phyloP scores from a whole-genome alignment of 805 yeast genomes.

The Teunomyces stri region DNA sequence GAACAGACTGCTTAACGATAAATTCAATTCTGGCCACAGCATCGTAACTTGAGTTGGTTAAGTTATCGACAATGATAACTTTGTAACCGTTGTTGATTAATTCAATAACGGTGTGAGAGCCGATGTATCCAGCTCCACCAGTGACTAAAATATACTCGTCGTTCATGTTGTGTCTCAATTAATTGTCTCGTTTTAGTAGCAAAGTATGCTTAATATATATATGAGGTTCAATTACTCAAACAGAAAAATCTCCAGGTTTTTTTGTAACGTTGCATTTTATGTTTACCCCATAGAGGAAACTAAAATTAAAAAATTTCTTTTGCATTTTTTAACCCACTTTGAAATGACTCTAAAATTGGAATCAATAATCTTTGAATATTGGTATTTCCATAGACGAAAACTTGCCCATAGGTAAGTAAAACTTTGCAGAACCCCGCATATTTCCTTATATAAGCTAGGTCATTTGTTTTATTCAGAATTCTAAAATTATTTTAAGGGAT shows the following conservation, averaged over 20 bases:
- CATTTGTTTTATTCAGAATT: too few species aligned
- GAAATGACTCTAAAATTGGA: neutral
- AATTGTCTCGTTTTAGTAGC: neutral
- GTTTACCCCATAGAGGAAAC: neutral
- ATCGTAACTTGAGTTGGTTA: slow-evolving; percentile 64
- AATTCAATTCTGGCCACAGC: slow-evolving; percentile 62
- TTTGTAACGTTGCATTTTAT: slow-evolving; percentile 3
- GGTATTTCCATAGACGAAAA: neutral
- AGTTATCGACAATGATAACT: slow-evolving; percentile 72
- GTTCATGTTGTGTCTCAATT: neutral
- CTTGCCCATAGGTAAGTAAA: neutral
- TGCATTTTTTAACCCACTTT: neutral
- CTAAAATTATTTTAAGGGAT: too few species aligned
- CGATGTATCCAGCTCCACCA: slow-evolving; percentile 87
- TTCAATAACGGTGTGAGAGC: slow-evolving; percentile 74
- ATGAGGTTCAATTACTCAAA: neutral
- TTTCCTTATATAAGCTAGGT: too few species aligned
- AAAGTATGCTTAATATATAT: neutral
- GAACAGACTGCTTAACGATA: slow-evolving; percentile 47
- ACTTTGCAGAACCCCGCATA: too few species aligned
- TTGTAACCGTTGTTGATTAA: slow-evolving; percentile 59
- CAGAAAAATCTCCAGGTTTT: neutral
- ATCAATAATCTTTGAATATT: too few species aligned
- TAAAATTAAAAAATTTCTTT: neutral
- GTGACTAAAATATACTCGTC: slow-evolving; percentile 58